Evolutionary conservation across 2,329 filamentous ascomycete species (phyloP), one percentile per base, ranked within the genome.

Genomic region (Fusarium nurragi): DNA sequence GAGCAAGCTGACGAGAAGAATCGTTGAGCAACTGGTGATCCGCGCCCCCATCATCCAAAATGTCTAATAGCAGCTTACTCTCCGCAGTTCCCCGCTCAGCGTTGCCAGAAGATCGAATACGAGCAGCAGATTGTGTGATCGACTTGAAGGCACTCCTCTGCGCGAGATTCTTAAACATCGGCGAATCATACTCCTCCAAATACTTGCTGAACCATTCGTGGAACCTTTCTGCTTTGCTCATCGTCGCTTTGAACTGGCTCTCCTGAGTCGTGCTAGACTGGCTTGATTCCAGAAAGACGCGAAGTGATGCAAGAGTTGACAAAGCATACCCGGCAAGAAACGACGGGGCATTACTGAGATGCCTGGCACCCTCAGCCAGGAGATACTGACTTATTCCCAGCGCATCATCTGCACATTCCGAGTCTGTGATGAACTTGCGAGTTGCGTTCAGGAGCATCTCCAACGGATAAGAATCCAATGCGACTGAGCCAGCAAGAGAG

Each of bases 391-490:
- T 88, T 30, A 99, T 86, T 0, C 94, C 94, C 40, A 98, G 83
- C 2, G 92, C 89, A 78, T 99, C 95, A 72, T 97, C 92, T 11
- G 94, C 91, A 76, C 94, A 98, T 72, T 96, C 90, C 0, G 89
- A 84, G 68, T 98, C 90, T 2, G 90, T 89, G 7, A 98, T 81
- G 67, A 93, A 96, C 0, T 88, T 88, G 11, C 90, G 85, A 19
- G 97, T 82, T 2, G 91, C 90, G 70, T 93, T 91, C 3, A 99
- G 82, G 1, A 97, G 83, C 91, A 97, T 95, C 75, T 99, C 92
- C 14, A 97, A 76, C 12, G 93, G 91, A 73, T 98, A 98, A 0
- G 90, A 91, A 37, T 87, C 80, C 22, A 90, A 81, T n/a, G 91
- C 91, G 47, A 88, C 83, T 1, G 86, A 75, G 0, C 93, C 93